phyloP scores from a whole-genome alignment of 495 filamentous ascomycete genomes.

The Venustampulla echinocandica region DNA sequence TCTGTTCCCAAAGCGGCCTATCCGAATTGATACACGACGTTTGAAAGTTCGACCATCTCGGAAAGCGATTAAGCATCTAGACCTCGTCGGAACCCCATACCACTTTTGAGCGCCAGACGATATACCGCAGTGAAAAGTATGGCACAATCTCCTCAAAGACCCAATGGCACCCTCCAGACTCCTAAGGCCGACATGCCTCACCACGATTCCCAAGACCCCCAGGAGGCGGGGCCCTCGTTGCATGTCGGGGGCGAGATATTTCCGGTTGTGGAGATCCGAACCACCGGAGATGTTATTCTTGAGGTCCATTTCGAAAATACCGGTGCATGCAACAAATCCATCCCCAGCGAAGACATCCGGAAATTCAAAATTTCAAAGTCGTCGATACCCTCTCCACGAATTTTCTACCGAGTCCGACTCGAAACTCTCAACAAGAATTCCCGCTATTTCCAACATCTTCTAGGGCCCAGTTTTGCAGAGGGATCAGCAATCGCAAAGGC shows the following conservation, averaged over 20 bases:
- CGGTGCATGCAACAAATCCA: conserved; percentile 18
- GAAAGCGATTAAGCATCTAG: neutral
- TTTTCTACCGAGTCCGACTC: conserved; percentile 31
- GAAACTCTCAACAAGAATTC: conserved; percentile 17
- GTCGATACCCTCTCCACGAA: conserved; percentile 17
- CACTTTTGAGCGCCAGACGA: too few relatives aligned
- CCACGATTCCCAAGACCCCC: too few relatives aligned
- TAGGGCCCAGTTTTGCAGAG: conserved; percentile 44
- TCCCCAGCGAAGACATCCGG: conserved; percentile 16
- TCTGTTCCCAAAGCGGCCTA: neutral
- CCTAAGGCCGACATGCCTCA: too few relatives aligned
- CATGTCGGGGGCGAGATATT: conserved; percentile 4
- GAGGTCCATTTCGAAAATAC: conserved; percentile 43
- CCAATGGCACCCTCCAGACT: too few relatives aligned
- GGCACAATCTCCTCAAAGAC: too few relatives aligned
- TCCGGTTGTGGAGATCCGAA: conserved; percentile 33
- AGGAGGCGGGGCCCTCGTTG: conserved; percentile 4
- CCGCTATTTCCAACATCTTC: conserved; percentile 8
- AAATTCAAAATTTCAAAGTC: conserved; percentile 16
- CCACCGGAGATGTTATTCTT: conserved; percentile 47
- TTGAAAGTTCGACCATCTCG: neutral
- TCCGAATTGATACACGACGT: neutral
- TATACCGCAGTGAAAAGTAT: too few relatives aligned
- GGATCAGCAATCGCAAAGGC: conserved; percentile 35
- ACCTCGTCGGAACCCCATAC: too few relatives aligned